These are phyloP conservation scores for Geotrichum ghanense DNA, from an alignment of 805 yeast genomes.

Conservation along the genomic window DNA sequence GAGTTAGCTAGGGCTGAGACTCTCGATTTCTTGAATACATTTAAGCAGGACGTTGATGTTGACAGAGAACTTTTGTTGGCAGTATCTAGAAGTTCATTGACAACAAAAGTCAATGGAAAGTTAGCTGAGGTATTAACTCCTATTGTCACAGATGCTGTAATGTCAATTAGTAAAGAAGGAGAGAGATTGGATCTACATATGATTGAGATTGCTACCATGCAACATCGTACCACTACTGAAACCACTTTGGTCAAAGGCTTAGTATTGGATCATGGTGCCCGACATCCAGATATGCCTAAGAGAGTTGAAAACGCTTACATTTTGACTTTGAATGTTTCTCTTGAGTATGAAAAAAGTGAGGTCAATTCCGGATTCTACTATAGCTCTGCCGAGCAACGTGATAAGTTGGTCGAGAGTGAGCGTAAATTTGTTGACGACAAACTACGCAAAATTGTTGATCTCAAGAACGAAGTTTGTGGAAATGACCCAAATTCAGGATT, in stretches of 20 bases:
- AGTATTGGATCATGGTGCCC: slow-evolving; percentile 95
- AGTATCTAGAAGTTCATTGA: slow-evolving; percentile 81
- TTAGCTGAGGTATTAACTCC: slow-evolving; percentile 78
- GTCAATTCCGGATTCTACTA: slow-evolving; percentile 94
- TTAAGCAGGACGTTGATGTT: slow-evolving; percentile 40
- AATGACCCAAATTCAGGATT: slow-evolving; percentile 62
- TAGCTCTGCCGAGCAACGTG: slow-evolving; percentile 92
- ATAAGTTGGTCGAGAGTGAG: slow-evolving; percentile 85
- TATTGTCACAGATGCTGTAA: slow-evolving; percentile 91
- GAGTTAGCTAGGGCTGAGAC: slow-evolving; percentile 76
- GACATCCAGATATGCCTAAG: slow-evolving; percentile 99
- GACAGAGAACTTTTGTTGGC: slow-evolving; percentile 84
- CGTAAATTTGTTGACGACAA: slow-evolving; percentile 91
- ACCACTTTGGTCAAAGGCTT: slow-evolving; percentile 78
- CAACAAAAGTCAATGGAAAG: slow-evolving; percentile 75
- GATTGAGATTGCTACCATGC: slow-evolving; percentile 98
- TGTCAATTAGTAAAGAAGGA: slow-evolving; percentile 51
- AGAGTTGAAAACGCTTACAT: slow-evolving; percentile 72
- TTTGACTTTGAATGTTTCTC: slow-evolving; percentile 80
- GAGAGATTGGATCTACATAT: slow-evolving; percentile 72
- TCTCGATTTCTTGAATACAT: slow-evolving; percentile 55
- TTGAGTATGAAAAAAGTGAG: slow-evolving; percentile 96
- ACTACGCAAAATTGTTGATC: slow-evolving; percentile 78
- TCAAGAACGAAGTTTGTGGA: slow-evolving; percentile 86
- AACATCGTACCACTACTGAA: slow-evolving; percentile 75